Conservation (phyloP, 345 rosid genomes). For the Trapa bicornis region DNA sequence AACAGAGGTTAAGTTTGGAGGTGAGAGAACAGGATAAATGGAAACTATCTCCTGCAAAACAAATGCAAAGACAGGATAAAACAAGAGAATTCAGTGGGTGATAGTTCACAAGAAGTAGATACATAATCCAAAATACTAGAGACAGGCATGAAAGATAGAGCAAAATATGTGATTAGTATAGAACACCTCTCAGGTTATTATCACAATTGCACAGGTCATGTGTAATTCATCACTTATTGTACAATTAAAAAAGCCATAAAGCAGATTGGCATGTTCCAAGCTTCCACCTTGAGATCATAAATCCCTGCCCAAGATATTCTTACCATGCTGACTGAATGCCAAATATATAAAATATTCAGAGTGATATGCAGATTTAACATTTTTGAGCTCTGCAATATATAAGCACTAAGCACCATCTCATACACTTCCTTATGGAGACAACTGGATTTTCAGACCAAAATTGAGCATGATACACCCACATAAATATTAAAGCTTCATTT, state of each 20-base stretch:
- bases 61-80: slow-evolving; percentile 2
- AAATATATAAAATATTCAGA: not conserved
- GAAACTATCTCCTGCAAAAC: slow-evolving; percentile 83
- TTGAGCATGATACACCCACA: not conserved
- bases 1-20: slow-evolving; percentile 85
- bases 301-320: not conserved
- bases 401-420: not conserved
- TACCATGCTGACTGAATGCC: not conserved
- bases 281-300: not conserved
- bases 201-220: not conserved
- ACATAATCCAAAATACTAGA: not conserved
- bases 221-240: not conserved
- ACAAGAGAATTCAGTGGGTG: not conserved
- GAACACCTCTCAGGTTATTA: not conserved
- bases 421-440: not conserved
- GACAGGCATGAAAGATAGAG: not conserved
- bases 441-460: not conserved
- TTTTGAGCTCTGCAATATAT: not conserved
- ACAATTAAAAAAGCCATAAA: not conserved
- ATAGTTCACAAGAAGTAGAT: not conserved
- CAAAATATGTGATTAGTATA: not conserved
- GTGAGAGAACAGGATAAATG: slow-evolving; percentile 90
- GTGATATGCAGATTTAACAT: not conserved
- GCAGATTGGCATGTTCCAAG: not conserved
- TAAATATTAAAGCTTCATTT: not conserved